Base-by-base conservation (phyloP, 1,139 yeast species). In the Lodderomyces orthopsilosis region DNA sequence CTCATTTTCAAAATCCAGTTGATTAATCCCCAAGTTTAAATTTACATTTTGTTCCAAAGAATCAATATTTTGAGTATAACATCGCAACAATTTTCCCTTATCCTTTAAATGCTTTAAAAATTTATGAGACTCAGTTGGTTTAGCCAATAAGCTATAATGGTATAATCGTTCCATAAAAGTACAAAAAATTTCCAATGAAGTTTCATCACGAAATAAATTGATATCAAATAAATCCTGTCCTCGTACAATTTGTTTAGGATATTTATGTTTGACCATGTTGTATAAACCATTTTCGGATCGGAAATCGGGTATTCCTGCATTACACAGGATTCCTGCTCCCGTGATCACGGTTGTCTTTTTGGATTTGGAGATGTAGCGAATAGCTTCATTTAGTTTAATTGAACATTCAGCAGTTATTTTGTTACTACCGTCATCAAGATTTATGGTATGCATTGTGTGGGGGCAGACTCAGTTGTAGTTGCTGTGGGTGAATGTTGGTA, bases 271-370 rank as follows among this genome's bases (percentile, higher is more conserved):
- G 15, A 84, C 90, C 65, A 82, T 62, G 50, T 85, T 81, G 66
- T 91, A 91, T 19, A 91, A 73, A 2, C 98, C 98, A 51, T 85
- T 81, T 14, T 82, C 70, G 1, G 95, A 86, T 46, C 98, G 74
- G 62, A 91, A 91, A 61, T 91, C 98, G 1, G 98, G 98, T 44
- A 91, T 91, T 0, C 98, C 98, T 1, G 98, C 97, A 60, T 87
- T 89, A 61, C 97, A 89, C 21, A 96, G 88, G 46, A 91, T 88
- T 1, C 98, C 98, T 1, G 98, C 98, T 7, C 98, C 97, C 0
- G 97, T 89, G 44, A 90, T 73, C 7, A 83, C 73, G 10, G 83
- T 68, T 37, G 83, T 68, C 56, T 74, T 79, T 48, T 74, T 74
- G 40, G 73, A 51, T 53, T 81, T 70, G 51, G 66, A 70, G 10